phyloP scores from a whole-genome alignment of 176 grass and related monocot species.

The Raddia guianensis region DNA sequence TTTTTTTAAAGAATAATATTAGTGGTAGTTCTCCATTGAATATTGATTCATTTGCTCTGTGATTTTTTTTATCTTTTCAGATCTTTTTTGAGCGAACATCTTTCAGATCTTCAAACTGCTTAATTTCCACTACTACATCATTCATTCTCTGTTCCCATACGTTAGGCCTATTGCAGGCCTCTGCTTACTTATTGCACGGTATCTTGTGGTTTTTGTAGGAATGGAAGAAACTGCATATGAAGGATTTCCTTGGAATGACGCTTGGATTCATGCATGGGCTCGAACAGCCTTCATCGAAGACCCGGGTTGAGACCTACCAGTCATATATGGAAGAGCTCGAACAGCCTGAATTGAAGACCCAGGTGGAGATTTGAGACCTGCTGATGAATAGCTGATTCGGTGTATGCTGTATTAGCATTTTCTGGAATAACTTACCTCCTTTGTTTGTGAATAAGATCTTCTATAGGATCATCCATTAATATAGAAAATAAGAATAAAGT shows the following conservation, averaged over 20 bases:
- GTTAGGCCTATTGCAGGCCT: neutral
- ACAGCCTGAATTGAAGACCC: constrained; percentile 51
- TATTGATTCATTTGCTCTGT: neutral
- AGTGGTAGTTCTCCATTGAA: neutral
- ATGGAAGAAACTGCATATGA: constrained; percentile 74
- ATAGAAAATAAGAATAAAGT: neutral
- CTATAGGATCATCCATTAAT: constrained; percentile 5
- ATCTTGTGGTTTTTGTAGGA: constrained; percentile 44
- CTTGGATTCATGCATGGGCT: constrained; percentile 58
- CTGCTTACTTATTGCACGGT: neutral
- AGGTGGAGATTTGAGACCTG: constrained; percentile 40
- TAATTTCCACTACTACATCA: neutral
- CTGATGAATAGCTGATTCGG: constrained; percentile 20
- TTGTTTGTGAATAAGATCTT: constrained; percentile 40
- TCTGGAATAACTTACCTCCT: constrained; percentile 6
- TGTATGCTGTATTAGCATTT: constrained; percentile 14
- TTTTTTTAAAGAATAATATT: neutral
- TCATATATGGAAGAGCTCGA: constrained; percentile 62
- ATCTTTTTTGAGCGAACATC: neutral
- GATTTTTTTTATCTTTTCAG: neutral
- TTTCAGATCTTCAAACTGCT: neutral
- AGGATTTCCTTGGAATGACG: constrained; percentile 82
- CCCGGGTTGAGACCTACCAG: constrained; percentile 71
- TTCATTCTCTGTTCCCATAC: neutral
- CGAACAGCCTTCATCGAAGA: constrained; percentile 58